Evolutionary conservation across 1,139 yeast genomes (phyloP).

Genomic region (Dujonia santamariae): DNA sequence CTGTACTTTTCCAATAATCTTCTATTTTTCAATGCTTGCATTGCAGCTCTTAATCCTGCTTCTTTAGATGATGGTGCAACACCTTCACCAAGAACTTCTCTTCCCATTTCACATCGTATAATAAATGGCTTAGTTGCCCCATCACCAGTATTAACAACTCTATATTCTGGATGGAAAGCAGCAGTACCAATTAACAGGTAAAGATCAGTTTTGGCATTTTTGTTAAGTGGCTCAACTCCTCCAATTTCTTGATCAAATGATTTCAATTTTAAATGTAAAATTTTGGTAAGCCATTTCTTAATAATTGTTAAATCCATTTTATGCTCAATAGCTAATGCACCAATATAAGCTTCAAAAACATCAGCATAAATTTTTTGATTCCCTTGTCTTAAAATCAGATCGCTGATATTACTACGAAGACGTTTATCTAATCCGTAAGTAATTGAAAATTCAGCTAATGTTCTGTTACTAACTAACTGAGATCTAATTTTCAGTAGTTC

Average conservation of each 20-base stretch:
- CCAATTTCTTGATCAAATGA: slow-evolving; percentile 25
- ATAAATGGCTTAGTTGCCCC: slow-evolving; percentile 49
- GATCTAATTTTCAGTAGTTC: slow-evolving; percentile 71
- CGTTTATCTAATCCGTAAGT: slow-evolving; percentile 66
- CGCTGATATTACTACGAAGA: slow-evolving; percentile 48
- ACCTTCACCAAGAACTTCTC: slow-evolving; percentile 57
- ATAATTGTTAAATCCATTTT: slow-evolving; percentile 46
- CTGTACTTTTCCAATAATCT: slow-evolving; percentile 63
- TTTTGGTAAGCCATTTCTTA: slow-evolving; percentile 55
- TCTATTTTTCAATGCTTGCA: slow-evolving; percentile 61
- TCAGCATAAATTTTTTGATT: slow-evolving; percentile 65
- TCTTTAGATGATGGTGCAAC: slow-evolving; percentile 58
- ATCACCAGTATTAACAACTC: slow-evolving; percentile 50
- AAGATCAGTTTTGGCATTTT: slow-evolving; percentile 71
- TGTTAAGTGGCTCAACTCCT: slow-evolving; percentile 38
- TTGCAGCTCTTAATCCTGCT: slow-evolving; percentile 73
- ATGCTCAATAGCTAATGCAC: slow-evolving; percentile 70
- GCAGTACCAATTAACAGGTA: slow-evolving; percentile 82
- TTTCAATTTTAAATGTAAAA: slow-evolving; percentile 37
- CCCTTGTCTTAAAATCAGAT: slow-evolving; percentile 30
- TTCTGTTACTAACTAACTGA: slow-evolving; percentile 68
- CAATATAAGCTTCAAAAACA: slow-evolving; percentile 87
- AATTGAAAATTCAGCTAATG: slow-evolving; percentile 67
- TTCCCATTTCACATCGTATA: slow-evolving; percentile 66
- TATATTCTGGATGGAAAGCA: slow-evolving; percentile 61